Percentiles rank a stretch among this genome's conserved stretches.
phyloP scores from a whole-genome alignment of 305 asterid species.

The Plantago rigida region DNA sequence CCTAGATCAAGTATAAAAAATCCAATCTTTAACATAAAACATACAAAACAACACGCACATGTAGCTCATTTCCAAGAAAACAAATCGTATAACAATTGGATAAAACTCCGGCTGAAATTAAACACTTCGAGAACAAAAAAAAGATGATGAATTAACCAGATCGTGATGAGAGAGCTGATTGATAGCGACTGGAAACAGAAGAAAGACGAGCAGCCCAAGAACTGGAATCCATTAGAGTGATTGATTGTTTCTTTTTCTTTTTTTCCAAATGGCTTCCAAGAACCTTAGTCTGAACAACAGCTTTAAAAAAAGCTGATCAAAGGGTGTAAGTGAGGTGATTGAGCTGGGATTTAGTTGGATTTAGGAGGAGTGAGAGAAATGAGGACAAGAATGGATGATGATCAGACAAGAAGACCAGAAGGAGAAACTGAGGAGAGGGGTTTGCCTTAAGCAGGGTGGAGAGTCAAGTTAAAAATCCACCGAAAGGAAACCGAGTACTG shows the following conservation, averaged over 20 bases:
- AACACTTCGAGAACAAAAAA: neutral
- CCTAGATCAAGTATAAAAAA: slow-evolving; percentile 13
- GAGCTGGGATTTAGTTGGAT: neutral
- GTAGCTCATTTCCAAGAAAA: slow-evolving; percentile 7
- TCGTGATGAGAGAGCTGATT: slow-evolving; percentile 76
- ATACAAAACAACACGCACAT: neutral
- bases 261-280: slow-evolving; percentile 15
- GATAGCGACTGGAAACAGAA: slow-evolving; percentile 72
- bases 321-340: neutral
- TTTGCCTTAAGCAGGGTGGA: neutral
- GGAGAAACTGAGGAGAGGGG: neutral
- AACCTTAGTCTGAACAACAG: slow-evolving; percentile 27
- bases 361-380: neutral
- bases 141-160: slow-evolving; percentile 42
- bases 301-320: slow-evolving; percentile 16
- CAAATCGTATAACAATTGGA: slow-evolving; percentile 12
- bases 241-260: slow-evolving; percentile 4
- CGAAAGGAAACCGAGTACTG: neutral
- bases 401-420: slow-evolving; percentile 7
- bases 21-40: slow-evolving; percentile 11
- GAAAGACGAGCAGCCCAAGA: slow-evolving; percentile 82
- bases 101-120: slow-evolving; percentile 1
- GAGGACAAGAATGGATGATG: slow-evolving; percentile 2
- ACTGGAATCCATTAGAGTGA: slow-evolving; percentile 66
- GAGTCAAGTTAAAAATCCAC: slow-evolving; percentile 1